phyloP scores from a whole-genome alignment of 140 eudicot genomes.

The Bidens hawaiensis region DNA sequence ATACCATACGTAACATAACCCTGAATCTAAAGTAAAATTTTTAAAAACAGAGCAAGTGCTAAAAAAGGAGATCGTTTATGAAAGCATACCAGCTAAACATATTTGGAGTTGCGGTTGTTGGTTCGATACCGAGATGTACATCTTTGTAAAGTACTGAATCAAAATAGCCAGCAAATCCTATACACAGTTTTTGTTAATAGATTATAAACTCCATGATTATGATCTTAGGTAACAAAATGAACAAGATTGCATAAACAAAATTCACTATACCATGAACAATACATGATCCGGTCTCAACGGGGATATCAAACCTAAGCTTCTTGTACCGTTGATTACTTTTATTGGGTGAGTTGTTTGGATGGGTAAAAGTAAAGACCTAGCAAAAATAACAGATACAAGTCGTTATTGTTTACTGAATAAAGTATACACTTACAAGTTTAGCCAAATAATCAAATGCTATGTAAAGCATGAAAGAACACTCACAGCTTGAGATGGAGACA shows the following conservation, averaged over 20 bases:
- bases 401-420: not conserved
- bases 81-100: slow-evolving; percentile 91
- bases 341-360: slow-evolving; percentile 64
- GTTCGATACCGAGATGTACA: slow-evolving; percentile 96
- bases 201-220: not conserved
- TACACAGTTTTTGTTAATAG: slow-evolving; percentile 4
- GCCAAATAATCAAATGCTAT: slow-evolving; percentile 2
- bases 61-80: not conserved
- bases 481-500: slow-evolving; percentile 85
- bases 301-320: slow-evolving; percentile 75
- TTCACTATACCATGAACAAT: slow-evolving; percentile 74
- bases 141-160: slow-evolving; percentile 93
- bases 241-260: not conserved
- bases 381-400: slow-evolving; percentile 3
- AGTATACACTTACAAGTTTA: not conserved
- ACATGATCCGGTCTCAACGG: slow-evolving; percentile 76
- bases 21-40: not conserved
- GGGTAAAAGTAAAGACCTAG: slow-evolving; percentile 84
- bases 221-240: slow-evolving; percentile 1
- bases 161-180: slow-evolving; percentile 98
- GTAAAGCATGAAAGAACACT: slow-evolving; percentile 18
- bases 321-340: slow-evolving; percentile 74
- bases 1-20: not conserved
- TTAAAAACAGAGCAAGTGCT: not conserved
- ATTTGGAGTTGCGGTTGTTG: slow-evolving; percentile 89